Base-by-base conservation (phyloP, 1,284 basidiomycete species). In the Melanopsichium pennsylvanicum region DNA sequence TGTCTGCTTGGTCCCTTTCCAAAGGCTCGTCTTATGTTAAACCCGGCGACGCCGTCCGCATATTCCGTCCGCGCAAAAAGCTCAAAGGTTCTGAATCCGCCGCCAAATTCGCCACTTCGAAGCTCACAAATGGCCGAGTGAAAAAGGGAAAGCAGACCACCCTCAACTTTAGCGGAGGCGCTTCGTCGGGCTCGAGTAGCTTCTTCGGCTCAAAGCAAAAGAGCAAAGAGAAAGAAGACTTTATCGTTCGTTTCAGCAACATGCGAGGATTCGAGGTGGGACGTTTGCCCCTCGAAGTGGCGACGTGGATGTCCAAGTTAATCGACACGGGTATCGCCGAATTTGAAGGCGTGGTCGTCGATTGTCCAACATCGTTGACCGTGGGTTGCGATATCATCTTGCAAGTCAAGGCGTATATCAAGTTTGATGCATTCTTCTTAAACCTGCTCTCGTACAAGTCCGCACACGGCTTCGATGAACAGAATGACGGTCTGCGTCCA, bases 241-340 rank as follows among this genome's bases (percentile, higher is more conserved):
- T 74, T 41, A 74, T 79, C 25, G 76, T 79, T 11, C 71, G 78
- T 4, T 80, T 80, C 61, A 75, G 62, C 54, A 78, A 78, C 39
- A 68, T 66, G 44, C 61, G 74, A 5, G 75, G 76, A 12, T 80
- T 78, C 39, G 79, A 81, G 29, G 72, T 79, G 2, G 79, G 76
- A 10, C 52, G 79, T 5, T 50, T 80, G 11, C 70, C 74, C 4
- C 58, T 70, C 10, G 72, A 81, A 26, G 72, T 75, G 2, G 75
- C 70, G 1, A 67, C 61, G 1, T 81, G 78, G 79, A 76, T 80
- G 71, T 70, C 74, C 4, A 74, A 72, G 37, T 50, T 80, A 10
- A 57, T 80, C 21, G 79, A 80, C 43, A 58, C 59, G 2, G 68
- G 63, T 5, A 63, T 78, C 2, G 76, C 66, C 41, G 59, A 74